Evolutionary conservation across 306 rosid species (phyloP).

Genomic region (Vigna trinervia): DNA sequence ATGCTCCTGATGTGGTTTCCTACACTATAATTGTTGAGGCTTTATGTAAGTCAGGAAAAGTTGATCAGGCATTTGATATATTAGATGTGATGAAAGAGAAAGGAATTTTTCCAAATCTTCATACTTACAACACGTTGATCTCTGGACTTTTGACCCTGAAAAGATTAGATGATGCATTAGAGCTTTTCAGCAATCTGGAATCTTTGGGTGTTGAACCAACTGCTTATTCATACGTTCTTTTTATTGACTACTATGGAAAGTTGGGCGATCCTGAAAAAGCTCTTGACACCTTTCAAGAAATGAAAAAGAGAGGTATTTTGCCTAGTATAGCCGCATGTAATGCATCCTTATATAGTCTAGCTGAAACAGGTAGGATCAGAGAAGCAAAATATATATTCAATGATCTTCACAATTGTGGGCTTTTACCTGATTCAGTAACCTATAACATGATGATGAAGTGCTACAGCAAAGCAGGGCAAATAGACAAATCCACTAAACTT

Average conservation of each 20-base stretch:
- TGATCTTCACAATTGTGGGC: slow-evolving; percentile 75
- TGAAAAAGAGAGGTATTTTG: slow-evolving; percentile 80
- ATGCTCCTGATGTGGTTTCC: slow-evolving; percentile 83
- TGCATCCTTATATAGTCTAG: slow-evolving; percentile 85
- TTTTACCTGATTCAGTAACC: slow-evolving; percentile 84
- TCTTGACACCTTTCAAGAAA: slow-evolving; percentile 72
- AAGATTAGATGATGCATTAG: slow-evolving; percentile 77
- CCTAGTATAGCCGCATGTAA: slow-evolving; percentile 88
- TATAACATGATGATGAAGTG: slow-evolving; percentile 96
- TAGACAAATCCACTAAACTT: slow-evolving; percentile 77
- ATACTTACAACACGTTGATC: slow-evolving; percentile 83
- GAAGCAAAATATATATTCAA: slow-evolving; percentile 77
- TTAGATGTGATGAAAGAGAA: slow-evolving; percentile 69
- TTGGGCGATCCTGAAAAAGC: slow-evolving; percentile 82
- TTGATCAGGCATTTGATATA: slow-evolving; percentile 71
- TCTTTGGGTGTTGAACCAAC: slow-evolving; percentile 75
- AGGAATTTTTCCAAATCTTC: slow-evolving; percentile 83
- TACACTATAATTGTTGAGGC: slow-evolving; percentile 82
- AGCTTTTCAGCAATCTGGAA: slow-evolving; percentile 72
- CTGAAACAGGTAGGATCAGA: slow-evolving; percentile 71
- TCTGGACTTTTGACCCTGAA: slow-evolving; percentile 70
- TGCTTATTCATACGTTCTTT: slow-evolving; percentile 81
- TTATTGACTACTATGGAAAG: slow-evolving; percentile 92
- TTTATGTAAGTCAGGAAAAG: slow-evolving; percentile 73
- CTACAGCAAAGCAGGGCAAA: slow-evolving; percentile 80